phyloP scores from a whole-genome alignment of 2,329 filamentous ascomycete species.

The Aurifilum marmelostoma region DNA sequence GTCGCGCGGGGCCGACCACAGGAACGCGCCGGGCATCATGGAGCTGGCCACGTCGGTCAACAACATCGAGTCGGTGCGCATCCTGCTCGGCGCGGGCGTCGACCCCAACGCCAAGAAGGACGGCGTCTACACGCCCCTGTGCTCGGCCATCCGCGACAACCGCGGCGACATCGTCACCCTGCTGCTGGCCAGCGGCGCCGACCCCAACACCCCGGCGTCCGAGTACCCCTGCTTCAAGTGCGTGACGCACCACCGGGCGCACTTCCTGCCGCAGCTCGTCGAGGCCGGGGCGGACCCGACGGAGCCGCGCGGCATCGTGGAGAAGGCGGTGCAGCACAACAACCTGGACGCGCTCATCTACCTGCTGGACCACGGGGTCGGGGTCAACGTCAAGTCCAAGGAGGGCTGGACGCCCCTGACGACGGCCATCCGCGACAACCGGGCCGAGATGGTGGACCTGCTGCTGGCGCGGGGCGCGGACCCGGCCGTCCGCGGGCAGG shows the following conservation, averaged over 20 bases:
- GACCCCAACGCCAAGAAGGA: conserved; percentile 66
- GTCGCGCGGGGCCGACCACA: conserved; percentile 59
- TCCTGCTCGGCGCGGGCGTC: conserved; percentile 62
- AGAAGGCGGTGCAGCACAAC: conserved; percentile 65
- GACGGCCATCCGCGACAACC: conserved; percentile 66
- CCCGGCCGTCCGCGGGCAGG: conserved; percentile 64
- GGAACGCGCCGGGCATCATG: conserved; percentile 65
- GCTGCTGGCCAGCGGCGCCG: conserved; percentile 59
- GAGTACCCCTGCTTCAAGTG: conserved; percentile 72
- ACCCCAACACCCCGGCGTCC: conserved; percentile 64
- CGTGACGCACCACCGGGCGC: conserved; percentile 65
- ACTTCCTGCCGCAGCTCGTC: conserved; percentile 62
- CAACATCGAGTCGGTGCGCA: conserved; percentile 62
- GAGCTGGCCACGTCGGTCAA: conserved; percentile 66
- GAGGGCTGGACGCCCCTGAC: conserved; percentile 66
- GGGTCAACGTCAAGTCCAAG: conserved; percentile 60
- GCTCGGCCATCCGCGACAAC: conserved; percentile 70
- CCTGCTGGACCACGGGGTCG: conserved; percentile 63
- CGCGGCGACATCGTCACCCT: conserved; percentile 63
- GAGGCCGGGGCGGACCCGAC: conserved; percentile 63
- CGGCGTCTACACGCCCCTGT: conserved; percentile 68
- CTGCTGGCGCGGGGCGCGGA: conserved; percentile 63
- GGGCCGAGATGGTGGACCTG: conserved; percentile 61
- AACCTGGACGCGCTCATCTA: conserved; percentile 63
- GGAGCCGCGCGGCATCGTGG: conserved; percentile 66